phyloP scores from a whole-genome alignment of 306 rosid genomes.

The Purshia tridentata region DNA sequence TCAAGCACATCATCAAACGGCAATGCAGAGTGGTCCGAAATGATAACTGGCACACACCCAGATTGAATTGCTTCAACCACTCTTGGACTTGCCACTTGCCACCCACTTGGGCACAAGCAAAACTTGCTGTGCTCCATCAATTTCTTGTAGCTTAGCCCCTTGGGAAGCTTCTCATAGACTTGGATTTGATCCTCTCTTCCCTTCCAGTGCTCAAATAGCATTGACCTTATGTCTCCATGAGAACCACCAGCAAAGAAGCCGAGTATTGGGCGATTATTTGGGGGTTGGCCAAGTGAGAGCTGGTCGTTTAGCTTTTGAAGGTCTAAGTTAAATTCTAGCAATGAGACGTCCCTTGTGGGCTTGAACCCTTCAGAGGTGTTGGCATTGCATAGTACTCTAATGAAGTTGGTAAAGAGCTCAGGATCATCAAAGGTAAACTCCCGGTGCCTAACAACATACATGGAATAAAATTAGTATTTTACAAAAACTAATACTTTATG shows the following conservation, averaged over 20 bases:
- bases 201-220: conserved; percentile 52
- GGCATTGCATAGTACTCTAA: conserved; percentile 70
- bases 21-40: conserved; percentile 48
- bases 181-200: conserved; percentile 52
- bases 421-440: conserved; percentile 31
- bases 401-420: conserved; percentile 40
- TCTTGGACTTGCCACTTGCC: conserved; percentile 83
- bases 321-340: conserved; percentile 58
- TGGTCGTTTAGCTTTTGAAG: not conserved
- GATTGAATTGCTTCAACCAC: conserved; percentile 52
- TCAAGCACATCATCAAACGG: conserved; percentile 72
- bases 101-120: conserved; percentile 82
- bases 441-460: conserved; percentile 57
- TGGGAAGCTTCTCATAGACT: conserved; percentile 56
- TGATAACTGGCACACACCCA: conserved; percentile 71
- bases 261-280: conserved; percentile 37
- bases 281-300: conserved; percentile 24
- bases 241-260: conserved; percentile 77
- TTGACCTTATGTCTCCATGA: conserved; percentile 54
- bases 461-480: too few species aligned
- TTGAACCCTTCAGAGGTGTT: conserved; percentile 64
- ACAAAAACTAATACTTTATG: too few species aligned
- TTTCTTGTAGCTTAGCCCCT: conserved; percentile 27
- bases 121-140: conserved; percentile 55
- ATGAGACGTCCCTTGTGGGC: conserved; percentile 48